These are phyloP conservation scores for Cutaneotrichosporon curvatum DNA, from an alignment of 1,284 basidiomycete genomes.

Conservation along the genomic window DNA sequence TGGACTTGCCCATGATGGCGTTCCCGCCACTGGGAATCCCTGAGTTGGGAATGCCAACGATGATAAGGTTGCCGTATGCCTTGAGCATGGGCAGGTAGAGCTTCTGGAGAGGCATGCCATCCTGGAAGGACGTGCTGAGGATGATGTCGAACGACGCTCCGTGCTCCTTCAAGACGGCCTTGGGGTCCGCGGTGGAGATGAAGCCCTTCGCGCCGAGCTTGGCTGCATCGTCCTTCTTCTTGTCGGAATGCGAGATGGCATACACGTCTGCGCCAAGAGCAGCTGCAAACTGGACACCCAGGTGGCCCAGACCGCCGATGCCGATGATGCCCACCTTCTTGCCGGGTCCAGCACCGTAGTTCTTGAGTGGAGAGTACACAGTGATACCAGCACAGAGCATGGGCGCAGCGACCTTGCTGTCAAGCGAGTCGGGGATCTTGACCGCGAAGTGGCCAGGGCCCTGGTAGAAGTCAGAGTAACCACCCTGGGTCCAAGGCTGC, in stretches of 20 bases:
- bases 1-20: slow-evolving; percentile 9
- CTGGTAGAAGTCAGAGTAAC: slow-evolving; percentile 32
- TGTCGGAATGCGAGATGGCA: slow-evolving; percentile 60
- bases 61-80: slow-evolving; percentile 43
- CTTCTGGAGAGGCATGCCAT: slow-evolving; percentile 20
- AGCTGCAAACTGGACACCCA: slow-evolving; percentile 55
- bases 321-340: slow-evolving; percentile 63
- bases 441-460: slow-evolving; percentile 63
- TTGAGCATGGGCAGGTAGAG: slow-evolving; percentile 42
- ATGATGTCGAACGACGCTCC: slow-evolving; percentile 47
- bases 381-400: slow-evolving; percentile 60
- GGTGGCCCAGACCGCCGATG: slow-evolving; percentile 55
- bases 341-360: slow-evolving; percentile 58
- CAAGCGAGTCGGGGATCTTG: slow-evolving; percentile 57
- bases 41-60: slow-evolving; percentile 44
- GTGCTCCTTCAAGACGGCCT: slow-evolving; percentile 46
- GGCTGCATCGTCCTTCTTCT: slow-evolving; percentile 57
- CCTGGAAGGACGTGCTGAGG: slow-evolving; percentile 45
- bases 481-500: slow-evolving; percentile 21
- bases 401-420: slow-evolving; percentile 52
- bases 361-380: slow-evolving; percentile 58
- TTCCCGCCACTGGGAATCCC: slow-evolving; percentile 14
- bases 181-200: slow-evolving; percentile 48
- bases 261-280: slow-evolving; percentile 58
- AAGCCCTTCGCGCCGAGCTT: slow-evolving; percentile 55